Conservation (phyloP, 2,329 filamentous ascomycete genomes). For the Aspergillus sclerotialis region DNA sequence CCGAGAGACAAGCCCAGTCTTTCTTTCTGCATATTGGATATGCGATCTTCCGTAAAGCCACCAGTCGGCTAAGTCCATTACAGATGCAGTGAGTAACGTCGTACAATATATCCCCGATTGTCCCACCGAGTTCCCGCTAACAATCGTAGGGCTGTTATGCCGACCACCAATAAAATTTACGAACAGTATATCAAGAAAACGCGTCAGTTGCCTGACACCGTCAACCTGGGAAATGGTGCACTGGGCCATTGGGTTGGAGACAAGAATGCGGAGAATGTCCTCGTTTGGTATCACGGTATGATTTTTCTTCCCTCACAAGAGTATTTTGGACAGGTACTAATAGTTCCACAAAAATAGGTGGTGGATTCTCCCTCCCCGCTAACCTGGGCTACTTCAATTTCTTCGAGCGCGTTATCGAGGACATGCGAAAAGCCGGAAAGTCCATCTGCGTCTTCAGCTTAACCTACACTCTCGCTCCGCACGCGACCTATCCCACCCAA, state of each 20-base stretch:
- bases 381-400: constrained; percentile 44
- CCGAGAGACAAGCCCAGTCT: constrained; percentile 21
- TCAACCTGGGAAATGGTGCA: constrained; percentile 26
- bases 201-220: constrained; percentile 17
- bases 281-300: constrained; percentile 34
- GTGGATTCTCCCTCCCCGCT: constrained; percentile 49
- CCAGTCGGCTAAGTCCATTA: constrained; percentile 16
- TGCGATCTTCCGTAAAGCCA: constrained; percentile 26
- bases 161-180: constrained; percentile 23
- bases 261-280: constrained; percentile 27
- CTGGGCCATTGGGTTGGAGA: constrained; percentile 34
- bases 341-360: constrained; percentile 31
- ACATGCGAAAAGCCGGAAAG: constrained; percentile 37
- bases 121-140: neutral
- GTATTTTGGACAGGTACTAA: neutral
- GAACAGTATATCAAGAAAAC: constrained; percentile 18
- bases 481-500: constrained; percentile 38
- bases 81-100: constrained; percentile 28
- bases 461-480: constrained; percentile 52
- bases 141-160: constrained; percentile 12
- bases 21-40: constrained; percentile 29
- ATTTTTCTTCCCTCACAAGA: neutral
- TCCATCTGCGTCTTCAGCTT: constrained; percentile 46
- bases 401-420: constrained; percentile 37
- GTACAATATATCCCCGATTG: neutral